phyloP scores from a whole-genome alignment of 2,329 filamentous ascomycete species.

The Arthroderma sp. region DNA sequence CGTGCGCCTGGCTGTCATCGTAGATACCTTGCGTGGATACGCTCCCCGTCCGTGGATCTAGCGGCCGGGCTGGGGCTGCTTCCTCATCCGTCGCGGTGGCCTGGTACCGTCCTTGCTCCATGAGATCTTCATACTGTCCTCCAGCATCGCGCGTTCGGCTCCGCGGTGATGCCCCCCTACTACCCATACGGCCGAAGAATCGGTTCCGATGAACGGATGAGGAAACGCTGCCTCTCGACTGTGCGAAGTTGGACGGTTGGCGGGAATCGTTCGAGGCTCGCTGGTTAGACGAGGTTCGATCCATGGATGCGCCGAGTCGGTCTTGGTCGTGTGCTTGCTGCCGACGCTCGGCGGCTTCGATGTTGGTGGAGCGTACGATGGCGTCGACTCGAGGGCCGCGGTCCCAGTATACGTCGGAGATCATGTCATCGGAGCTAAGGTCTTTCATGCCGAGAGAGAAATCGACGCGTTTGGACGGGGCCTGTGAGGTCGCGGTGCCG shows the following conservation, averaged over 20 bases:
- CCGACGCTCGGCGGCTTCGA: conserved; percentile 30
- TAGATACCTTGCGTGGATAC: conserved; percentile 16
- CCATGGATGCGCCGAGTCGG: conserved; percentile 9
- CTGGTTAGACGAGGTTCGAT: conserved; percentile 16
- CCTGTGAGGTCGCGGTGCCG: conserved; percentile 22
- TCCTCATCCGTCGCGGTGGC: conserved; percentile 13
- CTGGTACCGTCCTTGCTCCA: conserved; percentile 38
- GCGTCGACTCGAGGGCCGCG: conserved; percentile 33
- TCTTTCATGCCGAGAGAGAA: conserved; percentile 58
- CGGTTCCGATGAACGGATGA: conserved; percentile 44
- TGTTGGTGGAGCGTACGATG: conserved; percentile 29
- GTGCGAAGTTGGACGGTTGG: conserved; percentile 15
- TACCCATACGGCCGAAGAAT: conserved; percentile 45
- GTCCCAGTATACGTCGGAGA: conserved; percentile 55
- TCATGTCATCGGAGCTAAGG: conserved; percentile 45
- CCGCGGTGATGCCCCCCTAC: conserved; percentile 15
- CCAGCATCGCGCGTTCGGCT: conserved; percentile 17
- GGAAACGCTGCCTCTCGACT: conserved; percentile 18
- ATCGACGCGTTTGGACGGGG: conserved; percentile 53
- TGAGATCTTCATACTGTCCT: conserved; percentile 26
- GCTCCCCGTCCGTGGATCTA: conserved; percentile 16
- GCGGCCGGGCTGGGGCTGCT: not conserved
- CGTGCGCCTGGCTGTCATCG: conserved; percentile 6
- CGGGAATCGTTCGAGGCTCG: conserved; percentile 17
- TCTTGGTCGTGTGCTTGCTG: conserved; percentile 21